phyloP scores from a whole-genome alignment of 2,329 filamentous ascomycete species.

The Stagonosporopsis cucurbitacearum region DNA sequence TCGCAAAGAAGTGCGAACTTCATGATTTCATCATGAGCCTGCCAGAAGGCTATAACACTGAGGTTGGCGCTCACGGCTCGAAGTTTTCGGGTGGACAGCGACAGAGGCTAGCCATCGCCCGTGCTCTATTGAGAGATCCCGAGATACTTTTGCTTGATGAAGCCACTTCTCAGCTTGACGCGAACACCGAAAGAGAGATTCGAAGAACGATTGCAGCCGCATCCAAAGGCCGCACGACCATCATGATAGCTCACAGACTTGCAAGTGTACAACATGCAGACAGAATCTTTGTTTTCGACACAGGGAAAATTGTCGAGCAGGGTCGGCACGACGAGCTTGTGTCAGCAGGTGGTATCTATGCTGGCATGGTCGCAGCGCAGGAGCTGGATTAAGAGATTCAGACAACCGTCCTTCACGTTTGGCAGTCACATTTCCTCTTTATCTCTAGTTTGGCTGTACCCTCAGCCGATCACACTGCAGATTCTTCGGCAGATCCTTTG shows the following conservation, averaged over 20 bases:
- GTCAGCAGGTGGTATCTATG: constrained; percentile 42
- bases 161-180: constrained; percentile 56
- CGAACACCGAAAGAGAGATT: constrained; percentile 53
- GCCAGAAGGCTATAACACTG: constrained; percentile 56
- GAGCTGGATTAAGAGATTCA: constrained; percentile 40
- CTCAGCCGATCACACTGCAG: not conserved
- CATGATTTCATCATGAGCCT: constrained; percentile 57
- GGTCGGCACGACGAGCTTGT: constrained; percentile 69
- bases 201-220: constrained; percentile 52
- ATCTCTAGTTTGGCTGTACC: not conserved
- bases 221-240: constrained; percentile 61
- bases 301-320: constrained; percentile 66
- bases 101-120: constrained; percentile 55
- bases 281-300: constrained; percentile 78
- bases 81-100: constrained; percentile 56
- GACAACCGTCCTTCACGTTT: not conserved
- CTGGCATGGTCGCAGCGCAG: constrained; percentile 47
- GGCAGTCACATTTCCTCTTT: not conserved
- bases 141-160: constrained; percentile 57
- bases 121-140: constrained; percentile 55
- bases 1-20: constrained; percentile 52
- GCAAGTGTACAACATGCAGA: constrained; percentile 81
- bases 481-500: not conserved
- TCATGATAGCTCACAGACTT: constrained; percentile 79
- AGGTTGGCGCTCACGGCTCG: constrained; percentile 53